Evolutionary conservation across 345 rosid genomes (phyloP), one percentile per base, ranked within the genome.

Genomic region (Pseudoturritis turrita): DNA sequence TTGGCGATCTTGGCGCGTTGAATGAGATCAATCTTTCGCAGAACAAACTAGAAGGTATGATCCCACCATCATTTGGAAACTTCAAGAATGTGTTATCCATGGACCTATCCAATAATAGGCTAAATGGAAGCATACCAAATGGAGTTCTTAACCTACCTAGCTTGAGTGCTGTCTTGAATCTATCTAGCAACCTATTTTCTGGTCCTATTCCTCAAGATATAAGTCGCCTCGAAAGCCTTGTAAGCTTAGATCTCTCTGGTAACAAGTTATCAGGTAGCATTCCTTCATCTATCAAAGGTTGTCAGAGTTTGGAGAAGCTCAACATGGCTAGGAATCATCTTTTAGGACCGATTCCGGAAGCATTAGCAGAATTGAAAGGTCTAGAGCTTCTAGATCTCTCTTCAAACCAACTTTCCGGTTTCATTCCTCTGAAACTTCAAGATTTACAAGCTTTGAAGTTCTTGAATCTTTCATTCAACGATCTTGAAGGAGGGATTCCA

Each of bases 401-500:
- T 1, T 62, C 79, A 19, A 86, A 84, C 70, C 59, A 75, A 35
- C 53, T 86, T 14, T 84, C 85, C 5, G 88, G 86, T 46, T 10
- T 53, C 29, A 82, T 86, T 61, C 88, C 90, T 60, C 3, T 45
- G 2, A 74, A 80, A 0, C 72, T 82, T 39, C 77, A 75, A 69
- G 64, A 74, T 23, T 57, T 86, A 14, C 57, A 39, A n/a, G 82
- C 64, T 23, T 65, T 87, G 50, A 46, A 60, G 28, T 76, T 55
- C 40, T 72, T 87, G 73, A 87, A 87, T 77, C 81, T 86, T 41
- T 55, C 87, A 13, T 81, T 73, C 65, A 86, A 84, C 46, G 53
- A 79, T 37, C 82, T 86, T 2, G 81, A 86, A 66, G 86, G 87
- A 43, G 1, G 10, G 52, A 15, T 82, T 51, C 87, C 85, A 6